phyloP scores from a whole-genome alignment of 495 filamentous ascomycete genomes.

The Annulohypoxylon nitens region DNA sequence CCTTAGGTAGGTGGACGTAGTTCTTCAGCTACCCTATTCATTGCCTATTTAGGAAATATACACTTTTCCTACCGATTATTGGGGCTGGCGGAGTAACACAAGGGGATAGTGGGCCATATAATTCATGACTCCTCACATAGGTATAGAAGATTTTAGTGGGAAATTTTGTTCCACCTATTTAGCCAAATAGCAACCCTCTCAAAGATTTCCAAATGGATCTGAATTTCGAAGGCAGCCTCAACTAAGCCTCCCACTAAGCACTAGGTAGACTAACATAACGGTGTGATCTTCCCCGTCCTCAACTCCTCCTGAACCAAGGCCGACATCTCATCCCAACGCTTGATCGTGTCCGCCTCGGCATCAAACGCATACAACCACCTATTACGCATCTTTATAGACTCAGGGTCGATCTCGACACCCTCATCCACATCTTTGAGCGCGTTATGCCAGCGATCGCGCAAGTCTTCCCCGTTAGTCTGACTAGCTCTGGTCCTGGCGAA shows the following conservation, averaged over 20 bases:
- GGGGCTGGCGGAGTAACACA: too few species aligned
- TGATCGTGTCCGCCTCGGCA: constrained; percentile 61
- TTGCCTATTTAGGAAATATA: too few species aligned
- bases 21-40: too few species aligned
- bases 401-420: constrained; percentile 64
- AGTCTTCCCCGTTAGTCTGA: constrained; percentile 65
- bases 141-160: too few species aligned
- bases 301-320: constrained; percentile 57
- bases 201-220: too few species aligned
- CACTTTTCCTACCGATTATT: too few species aligned
- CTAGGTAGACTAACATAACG: constrained; percentile 49
- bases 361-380: constrained; percentile 65
- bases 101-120: neutral
- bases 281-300: constrained; percentile 55
- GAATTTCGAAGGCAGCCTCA: neutral
- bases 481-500: constrained; percentile 61
- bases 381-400: constrained; percentile 66
- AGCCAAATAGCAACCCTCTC: too few species aligned
- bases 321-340: constrained; percentile 59
- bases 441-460: constrained; percentile 67
- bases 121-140: neutral
- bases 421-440: constrained; percentile 62
- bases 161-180: neutral
- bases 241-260: neutral
- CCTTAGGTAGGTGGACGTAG: too few species aligned